Percentiles rank a stretch among this genome's conserved stretches.
Evolutionary conservation across 2,329 filamentous ascomycete species (phyloP).

Genomic region (Colletotrichum sp.): DNA sequence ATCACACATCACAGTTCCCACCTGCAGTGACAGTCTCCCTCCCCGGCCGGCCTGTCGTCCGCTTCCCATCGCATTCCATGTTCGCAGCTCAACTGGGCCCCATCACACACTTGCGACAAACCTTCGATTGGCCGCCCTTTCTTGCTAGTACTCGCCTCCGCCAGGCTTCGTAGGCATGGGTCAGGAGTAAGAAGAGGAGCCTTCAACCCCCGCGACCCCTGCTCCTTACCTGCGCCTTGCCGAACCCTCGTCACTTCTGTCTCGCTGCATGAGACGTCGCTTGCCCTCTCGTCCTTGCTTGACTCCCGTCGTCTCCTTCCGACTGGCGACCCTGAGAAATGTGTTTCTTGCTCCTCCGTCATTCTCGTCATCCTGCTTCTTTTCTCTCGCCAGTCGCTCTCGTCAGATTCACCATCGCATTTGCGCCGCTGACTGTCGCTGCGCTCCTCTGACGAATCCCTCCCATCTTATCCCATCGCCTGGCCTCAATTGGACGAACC

Average conservation of each 20-base stretch:
- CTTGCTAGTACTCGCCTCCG: neutral
- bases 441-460: neutral
- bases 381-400: neutral
- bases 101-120: neutral
- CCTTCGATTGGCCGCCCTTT: neutral
- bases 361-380: neutral
- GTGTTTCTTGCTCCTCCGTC: neutral
- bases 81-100: neutral
- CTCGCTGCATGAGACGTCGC: constrained; percentile 8
- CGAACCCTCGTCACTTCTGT: constrained; percentile 9
- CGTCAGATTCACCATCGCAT: neutral
- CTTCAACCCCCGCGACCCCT: neutral
- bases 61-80: neutral
- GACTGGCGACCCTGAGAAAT: constrained; percentile 2
- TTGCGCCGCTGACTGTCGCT: neutral
- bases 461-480: neutral
- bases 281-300: neutral
- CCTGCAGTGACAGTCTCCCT: neutral
- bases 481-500: neutral
- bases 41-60: neutral
- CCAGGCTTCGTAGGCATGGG: neutral
- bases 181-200: neutral
- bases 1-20: neutral
- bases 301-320: neutral
- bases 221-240: constrained; percentile 1